These are phyloP conservation scores for Hyphopichia burtonii DNA, from an alignment of 1,139 yeast species.

Conservation along the genomic window DNA sequence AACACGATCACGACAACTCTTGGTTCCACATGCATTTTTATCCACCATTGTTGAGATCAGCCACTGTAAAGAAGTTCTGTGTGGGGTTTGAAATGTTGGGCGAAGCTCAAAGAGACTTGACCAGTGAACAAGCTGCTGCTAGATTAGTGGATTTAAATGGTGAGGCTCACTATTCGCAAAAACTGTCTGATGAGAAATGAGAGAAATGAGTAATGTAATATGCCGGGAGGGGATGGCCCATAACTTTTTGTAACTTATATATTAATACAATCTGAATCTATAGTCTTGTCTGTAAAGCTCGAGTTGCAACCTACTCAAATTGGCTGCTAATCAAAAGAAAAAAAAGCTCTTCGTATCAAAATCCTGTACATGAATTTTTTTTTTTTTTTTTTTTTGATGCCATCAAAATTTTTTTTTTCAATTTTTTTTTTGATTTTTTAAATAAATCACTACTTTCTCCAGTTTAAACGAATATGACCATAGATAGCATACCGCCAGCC, in stretches of 20 bases:
- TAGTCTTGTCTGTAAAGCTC: no score
- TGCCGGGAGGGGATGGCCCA: no score
- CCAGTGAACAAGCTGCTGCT: conserved; percentile 73
- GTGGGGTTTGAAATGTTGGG: conserved; percentile 81
- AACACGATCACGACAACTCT: conserved; percentile 40
- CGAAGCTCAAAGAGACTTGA: conserved; percentile 75
- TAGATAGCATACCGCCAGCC: conserved; percentile 1
- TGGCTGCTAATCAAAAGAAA: background rate
- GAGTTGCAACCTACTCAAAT: no score
- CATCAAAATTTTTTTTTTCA: conserved; percentile 1
- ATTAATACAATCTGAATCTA: no score
- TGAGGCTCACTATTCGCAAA: conserved; percentile 30
- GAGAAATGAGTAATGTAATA: no score
- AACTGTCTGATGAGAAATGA: conserved; percentile 7
- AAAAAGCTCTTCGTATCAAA: background rate
- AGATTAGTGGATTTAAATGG: conserved; percentile 49
- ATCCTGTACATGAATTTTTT: background rate
- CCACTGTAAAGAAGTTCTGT: conserved; percentile 72
- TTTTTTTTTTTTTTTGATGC: background rate
- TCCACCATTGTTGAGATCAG: conserved; percentile 74
- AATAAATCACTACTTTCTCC: background rate
- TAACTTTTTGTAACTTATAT: background rate
- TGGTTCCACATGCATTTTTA: conserved; percentile 81
- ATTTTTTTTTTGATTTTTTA: background rate
- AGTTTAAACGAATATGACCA: background rate